These are phyloP conservation scores for Adansonia grandidieri DNA, from an alignment of 441 rosid species.

Conservation along the genomic window DNA sequence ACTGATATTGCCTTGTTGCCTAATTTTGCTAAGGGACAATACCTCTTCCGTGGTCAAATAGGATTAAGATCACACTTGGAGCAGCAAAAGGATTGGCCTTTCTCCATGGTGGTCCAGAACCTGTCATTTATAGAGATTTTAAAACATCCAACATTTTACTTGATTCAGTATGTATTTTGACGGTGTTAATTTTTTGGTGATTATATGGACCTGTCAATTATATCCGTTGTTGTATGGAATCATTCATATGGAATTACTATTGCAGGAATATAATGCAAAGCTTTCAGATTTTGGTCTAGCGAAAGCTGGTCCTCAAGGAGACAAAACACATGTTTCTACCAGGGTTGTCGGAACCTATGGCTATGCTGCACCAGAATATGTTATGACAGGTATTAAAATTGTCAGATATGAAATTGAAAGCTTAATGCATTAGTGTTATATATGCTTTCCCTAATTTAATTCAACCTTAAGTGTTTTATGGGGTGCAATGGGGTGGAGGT, in stretches of 20 bases:
- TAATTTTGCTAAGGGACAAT: conserved; percentile 49
- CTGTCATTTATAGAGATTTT: conserved; percentile 59
- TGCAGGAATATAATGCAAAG: conserved; percentile 55
- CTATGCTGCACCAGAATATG: conserved; percentile 61
- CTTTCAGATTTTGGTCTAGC: conserved; percentile 63
- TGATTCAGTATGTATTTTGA: conserved; percentile 43
- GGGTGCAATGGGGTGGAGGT: too few relatives aligned
- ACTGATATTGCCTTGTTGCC: conserved; percentile 27
- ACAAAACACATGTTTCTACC: conserved; percentile 55
- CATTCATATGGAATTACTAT: background rate
- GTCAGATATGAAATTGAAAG: background rate
- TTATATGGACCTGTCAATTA: background rate
- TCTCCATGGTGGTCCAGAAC: conserved; percentile 56
- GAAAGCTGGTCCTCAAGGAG: conserved; percentile 47
- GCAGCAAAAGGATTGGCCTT: conserved; percentile 64
- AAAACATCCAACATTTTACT: conserved; percentile 59
- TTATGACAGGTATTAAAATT: conserved; percentile 49
- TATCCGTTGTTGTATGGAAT: background rate
- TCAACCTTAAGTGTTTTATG: background rate
- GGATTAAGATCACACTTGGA: conserved; percentile 39
- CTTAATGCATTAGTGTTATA: background rate
- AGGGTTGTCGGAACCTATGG: conserved; percentile 62
- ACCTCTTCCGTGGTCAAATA: conserved; percentile 55
- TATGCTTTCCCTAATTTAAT: background rate
- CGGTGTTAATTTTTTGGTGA: too few relatives aligned